These are phyloP conservation scores for Aspergillus phoenicis DNA, from an alignment of 2,329 filamentous ascomycete genomes.

Conservation along the genomic window DNA sequence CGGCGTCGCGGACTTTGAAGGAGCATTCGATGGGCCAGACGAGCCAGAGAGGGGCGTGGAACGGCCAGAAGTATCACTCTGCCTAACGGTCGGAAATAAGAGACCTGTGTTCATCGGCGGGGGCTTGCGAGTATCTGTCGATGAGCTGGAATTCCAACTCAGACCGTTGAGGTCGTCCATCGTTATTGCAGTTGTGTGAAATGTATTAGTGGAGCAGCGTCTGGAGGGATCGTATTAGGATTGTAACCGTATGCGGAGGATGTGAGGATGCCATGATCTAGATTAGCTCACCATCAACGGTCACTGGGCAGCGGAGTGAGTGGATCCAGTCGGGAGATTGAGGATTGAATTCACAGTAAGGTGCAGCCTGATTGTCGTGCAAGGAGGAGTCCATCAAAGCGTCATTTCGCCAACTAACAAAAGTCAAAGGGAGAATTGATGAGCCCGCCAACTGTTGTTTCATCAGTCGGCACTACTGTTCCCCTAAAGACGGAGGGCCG, in stretches of 20 bases:
- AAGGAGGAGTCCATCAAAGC: not conserved
- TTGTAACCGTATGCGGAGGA: constrained; percentile 16
- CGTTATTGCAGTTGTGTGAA: constrained; percentile 19
- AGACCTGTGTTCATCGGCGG: constrained; percentile 40
- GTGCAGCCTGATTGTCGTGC: not conserved
- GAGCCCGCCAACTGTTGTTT: constrained; percentile 2
- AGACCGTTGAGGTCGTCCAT: constrained; percentile 54
- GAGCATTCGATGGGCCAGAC: constrained; percentile 37
- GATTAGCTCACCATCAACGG: constrained; percentile 21
- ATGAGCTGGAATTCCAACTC: constrained; percentile 45
- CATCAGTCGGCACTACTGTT: not conserved
- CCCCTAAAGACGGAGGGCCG: constrained; percentile 16
- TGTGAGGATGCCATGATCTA: constrained; percentile 22
- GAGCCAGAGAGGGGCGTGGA: constrained; percentile 46
- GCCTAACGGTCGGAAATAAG: constrained; percentile 40
- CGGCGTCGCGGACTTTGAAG: constrained; percentile 44
- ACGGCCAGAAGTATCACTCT: constrained; percentile 44
- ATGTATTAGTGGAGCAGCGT: constrained; percentile 17
- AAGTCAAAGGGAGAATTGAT: not conserved
- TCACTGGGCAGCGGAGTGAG: constrained; percentile 15
- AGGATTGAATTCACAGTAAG: not conserved
- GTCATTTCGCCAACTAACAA: not conserved
- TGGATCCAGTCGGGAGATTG: constrained; percentile 6
- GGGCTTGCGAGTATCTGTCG: constrained; percentile 37
- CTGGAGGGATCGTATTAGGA: constrained; percentile 27